These are phyloP conservation scores for Candida argentea DNA, from an alignment of 805 yeast genomes.

Conservation along the genomic window DNA sequence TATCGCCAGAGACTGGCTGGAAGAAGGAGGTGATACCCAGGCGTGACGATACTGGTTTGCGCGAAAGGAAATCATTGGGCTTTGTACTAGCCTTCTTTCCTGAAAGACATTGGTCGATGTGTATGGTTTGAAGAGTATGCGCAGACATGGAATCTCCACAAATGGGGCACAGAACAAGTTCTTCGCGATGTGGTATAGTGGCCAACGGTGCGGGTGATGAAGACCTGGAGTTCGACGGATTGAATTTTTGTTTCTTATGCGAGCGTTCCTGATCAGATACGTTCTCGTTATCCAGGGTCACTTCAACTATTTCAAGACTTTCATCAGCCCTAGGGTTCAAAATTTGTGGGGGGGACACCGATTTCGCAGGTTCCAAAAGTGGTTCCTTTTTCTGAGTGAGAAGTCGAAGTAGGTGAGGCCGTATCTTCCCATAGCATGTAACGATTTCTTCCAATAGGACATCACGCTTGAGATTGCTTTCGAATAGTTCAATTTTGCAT, in stretches of 20 bases:
- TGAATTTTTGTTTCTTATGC: conserved; percentile 2
- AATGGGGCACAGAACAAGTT: conserved; percentile 55
- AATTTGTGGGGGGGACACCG: neutral
- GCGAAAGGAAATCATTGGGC: conserved; percentile 5
- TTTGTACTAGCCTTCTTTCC: conserved; percentile 12
- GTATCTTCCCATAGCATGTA: conserved; percentile 35
- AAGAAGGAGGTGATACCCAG: conserved; percentile 23
- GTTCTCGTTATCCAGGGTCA: conserved; percentile 7
- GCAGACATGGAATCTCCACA: conserved; percentile 49
- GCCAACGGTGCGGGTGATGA: conserved; percentile 6
- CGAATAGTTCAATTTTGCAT: conserved; percentile 62
- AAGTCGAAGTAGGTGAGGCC: conserved; percentile 27
- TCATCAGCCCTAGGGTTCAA: no score
- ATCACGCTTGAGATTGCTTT: conserved; percentile 59
- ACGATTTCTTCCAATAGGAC: conserved; percentile 64
- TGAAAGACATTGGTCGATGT: conserved; percentile 51
- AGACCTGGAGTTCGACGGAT: conserved; percentile 7
- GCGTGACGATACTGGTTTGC: neutral
- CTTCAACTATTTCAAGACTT: conserved; percentile 12
- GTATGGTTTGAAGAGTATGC: conserved; percentile 44
- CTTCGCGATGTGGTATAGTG: conserved; percentile 7
- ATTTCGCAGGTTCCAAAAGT: conserved; percentile 2
- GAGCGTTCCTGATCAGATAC: conserved; percentile 1
- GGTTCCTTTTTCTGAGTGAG: conserved; percentile 8
- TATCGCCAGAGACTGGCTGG: conserved; percentile 7